These are phyloP conservation scores for Chrysochromulina tobinii DNA, from an alignment of 78 protist species.

Conservation along the genomic window DNA sequence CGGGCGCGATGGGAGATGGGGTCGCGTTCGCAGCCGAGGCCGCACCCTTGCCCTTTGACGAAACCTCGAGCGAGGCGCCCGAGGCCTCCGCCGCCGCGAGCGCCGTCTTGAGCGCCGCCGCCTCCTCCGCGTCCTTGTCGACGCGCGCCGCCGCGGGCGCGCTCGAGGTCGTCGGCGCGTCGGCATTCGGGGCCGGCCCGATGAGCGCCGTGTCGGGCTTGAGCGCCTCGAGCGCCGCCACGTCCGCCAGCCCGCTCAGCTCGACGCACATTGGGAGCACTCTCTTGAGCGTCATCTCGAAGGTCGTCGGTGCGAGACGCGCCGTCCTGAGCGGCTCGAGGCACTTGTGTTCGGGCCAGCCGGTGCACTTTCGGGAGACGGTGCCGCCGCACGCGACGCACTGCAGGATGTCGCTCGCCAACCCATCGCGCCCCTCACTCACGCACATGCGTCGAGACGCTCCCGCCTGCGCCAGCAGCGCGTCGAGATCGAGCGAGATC, in stretches of 20 bases:
- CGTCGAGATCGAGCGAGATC: neutral
- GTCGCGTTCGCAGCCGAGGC: too few relatives aligned
- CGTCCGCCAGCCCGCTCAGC: neutral
- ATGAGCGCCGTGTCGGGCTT: too few relatives aligned
- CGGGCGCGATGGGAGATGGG: too few relatives aligned
- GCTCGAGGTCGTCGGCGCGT: neutral
- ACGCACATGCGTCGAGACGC: neutral
- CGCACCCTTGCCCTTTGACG: too few relatives aligned
- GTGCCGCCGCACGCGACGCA: neutral
- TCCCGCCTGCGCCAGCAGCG: neutral
- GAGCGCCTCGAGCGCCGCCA: too few relatives aligned
- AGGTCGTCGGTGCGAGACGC: neutral
- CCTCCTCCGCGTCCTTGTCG: neutral
- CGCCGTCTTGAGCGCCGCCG: too few relatives aligned
- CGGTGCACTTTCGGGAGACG: neutral
- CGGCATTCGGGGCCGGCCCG: too few relatives aligned
- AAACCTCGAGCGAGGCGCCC: too few relatives aligned
- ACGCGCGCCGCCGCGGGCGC: neutral
- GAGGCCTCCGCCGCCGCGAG: too few relatives aligned
- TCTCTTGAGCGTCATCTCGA: neutral
- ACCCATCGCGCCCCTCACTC: neutral
- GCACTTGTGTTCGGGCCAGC: neutral
- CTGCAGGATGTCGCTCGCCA: neutral
- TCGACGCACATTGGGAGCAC: neutral
- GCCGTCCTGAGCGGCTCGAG: neutral